Conservation (phyloP, 768 basidiomycete genomes). For the Lentinula guzmanii region DNA sequence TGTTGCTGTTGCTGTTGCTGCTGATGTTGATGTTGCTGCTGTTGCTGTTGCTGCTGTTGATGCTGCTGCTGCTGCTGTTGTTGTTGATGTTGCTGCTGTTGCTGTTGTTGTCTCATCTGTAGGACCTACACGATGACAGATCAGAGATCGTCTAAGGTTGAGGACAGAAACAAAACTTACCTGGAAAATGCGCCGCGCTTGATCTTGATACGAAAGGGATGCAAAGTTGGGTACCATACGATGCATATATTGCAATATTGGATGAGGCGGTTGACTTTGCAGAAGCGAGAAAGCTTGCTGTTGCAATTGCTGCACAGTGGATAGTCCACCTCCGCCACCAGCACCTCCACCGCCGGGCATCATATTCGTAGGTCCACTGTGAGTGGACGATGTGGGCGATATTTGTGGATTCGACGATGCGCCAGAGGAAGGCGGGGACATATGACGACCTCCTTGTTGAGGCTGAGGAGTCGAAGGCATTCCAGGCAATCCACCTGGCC, state of each 20-base stretch:
- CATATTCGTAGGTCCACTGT: background rate
- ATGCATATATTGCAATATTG: slow-evolving; percentile 51
- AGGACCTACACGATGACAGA: background rate
- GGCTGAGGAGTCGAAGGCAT: slow-evolving; percentile 2
- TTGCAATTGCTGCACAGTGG: slow-evolving; percentile 11
- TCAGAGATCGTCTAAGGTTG: background rate
- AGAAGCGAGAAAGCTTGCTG: slow-evolving; percentile 45
- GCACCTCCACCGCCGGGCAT: background rate
- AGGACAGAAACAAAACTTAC: slow-evolving; percentile 25
- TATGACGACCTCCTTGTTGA: slow-evolving; percentile 22
- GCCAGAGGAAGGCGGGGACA: slow-evolving; percentile 31
- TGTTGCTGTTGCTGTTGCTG: slow-evolving; percentile 15
- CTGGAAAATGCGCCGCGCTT: slow-evolving; percentile 59
- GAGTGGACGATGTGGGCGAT: background rate
- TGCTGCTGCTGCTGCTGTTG: slow-evolving; percentile 17
- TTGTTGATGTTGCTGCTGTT: slow-evolving; percentile 12
- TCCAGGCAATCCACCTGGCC: background rate
- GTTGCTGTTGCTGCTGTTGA: slow-evolving; percentile 2
- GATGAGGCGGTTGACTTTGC: slow-evolving; percentile 45
- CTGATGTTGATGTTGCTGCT: slow-evolving; percentile 7
- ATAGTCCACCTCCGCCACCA: slow-evolving; percentile 15
- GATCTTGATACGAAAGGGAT: slow-evolving; percentile 40
- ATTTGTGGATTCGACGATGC: background rate
- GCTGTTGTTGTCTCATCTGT: slow-evolving; percentile 17
- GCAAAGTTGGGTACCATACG: slow-evolving; percentile 33